These are phyloP conservation scores for Funneliformis geosporum DNA, from an alignment of 192 early-diverging fungal genomes.

Conservation along the genomic window DNA sequence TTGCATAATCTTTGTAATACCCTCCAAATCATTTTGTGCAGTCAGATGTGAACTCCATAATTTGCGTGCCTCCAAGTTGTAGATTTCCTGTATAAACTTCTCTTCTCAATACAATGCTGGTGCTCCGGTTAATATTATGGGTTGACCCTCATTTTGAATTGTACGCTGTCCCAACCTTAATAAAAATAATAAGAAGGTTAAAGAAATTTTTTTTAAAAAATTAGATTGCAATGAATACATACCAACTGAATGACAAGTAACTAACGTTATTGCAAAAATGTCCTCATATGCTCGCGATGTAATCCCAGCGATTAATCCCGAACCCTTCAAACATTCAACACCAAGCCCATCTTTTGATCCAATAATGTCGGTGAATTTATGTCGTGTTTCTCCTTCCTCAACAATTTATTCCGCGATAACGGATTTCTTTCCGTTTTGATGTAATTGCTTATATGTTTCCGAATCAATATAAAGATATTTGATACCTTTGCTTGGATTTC, in stretches of 20 bases:
- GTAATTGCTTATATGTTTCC: slow-evolving; percentile 65
- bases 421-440: slow-evolving; percentile 62
- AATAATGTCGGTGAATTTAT: slow-evolving; percentile 86
- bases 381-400: slow-evolving; percentile 79
- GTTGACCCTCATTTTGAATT: slow-evolving; percentile 97
- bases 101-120: slow-evolving; percentile 90
- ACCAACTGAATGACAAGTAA: slow-evolving; percentile 97
- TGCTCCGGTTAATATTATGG: slow-evolving; percentile 96
- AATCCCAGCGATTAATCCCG: slow-evolving; percentile 96
- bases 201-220: neutral
- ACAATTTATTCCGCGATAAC: slow-evolving; percentile 75
- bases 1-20: slow-evolving; percentile 87
- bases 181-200: slow-evolving; percentile 50
- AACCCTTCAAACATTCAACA: slow-evolving; percentile 96
- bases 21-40: slow-evolving; percentile 92
- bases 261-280: slow-evolving; percentile 95
- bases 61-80: slow-evolving; percentile 95
- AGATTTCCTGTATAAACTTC: slow-evolving; percentile 95
- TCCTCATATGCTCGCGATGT: slow-evolving; percentile 96
- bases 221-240: neutral
- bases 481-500: slow-evolving; percentile 84
- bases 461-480: slow-evolving; percentile 90
- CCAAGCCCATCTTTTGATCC: slow-evolving; percentile 87
- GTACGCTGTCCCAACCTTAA: slow-evolving; percentile 87
- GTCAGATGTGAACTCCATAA: slow-evolving; percentile 99